phyloP scores from a whole-genome alignment of 2,329 filamentous ascomycete genomes.

The Aspergillus intermedius region DNA sequence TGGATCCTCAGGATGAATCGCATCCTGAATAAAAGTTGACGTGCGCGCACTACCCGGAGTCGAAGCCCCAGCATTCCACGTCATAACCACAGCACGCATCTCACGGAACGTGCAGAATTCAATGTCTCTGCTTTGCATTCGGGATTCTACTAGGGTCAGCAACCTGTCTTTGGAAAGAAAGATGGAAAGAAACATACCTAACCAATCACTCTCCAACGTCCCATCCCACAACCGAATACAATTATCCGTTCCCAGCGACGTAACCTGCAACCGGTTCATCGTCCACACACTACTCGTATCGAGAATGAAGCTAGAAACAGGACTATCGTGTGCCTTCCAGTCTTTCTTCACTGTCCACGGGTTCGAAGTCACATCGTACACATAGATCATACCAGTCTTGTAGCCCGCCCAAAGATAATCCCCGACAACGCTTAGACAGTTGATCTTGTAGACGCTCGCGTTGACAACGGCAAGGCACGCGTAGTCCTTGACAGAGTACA shows the following conservation, averaged over 20 bases:
- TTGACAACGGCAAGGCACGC: conserved; percentile 73
- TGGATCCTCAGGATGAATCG: conserved; percentile 67
- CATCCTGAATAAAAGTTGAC: conserved; percentile 69
- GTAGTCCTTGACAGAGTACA: conserved; percentile 77
- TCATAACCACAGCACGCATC: conserved; percentile 72
- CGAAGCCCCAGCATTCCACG: conserved; percentile 95
- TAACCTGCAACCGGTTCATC: conserved; percentile 73
- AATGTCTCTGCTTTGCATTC: conserved; percentile 77
- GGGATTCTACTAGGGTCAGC: conserved; percentile 50
- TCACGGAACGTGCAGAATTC: conserved; percentile 83
- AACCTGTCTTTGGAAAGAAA: too few species aligned
- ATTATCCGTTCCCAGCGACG: conserved; percentile 82
- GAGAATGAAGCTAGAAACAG: conserved; percentile 68
- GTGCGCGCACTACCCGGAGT: conserved; percentile 81
- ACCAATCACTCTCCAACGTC: conserved; percentile 84
- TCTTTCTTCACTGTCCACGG: conserved; percentile 92
- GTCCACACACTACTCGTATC: conserved; percentile 81
- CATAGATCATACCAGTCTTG: conserved; percentile 87
- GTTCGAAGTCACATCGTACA: conserved; percentile 76
- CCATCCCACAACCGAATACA: conserved; percentile 85
- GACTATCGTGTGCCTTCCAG: conserved; percentile 83
- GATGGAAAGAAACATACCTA: conserved; percentile 46
- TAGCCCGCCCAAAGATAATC: conserved; percentile 86
- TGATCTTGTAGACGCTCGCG: conserved; percentile 93
- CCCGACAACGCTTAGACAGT: conserved; percentile 72